Evolutionary conservation across 148 eudicot genomes (phyloP).

Genomic region (Fagopyrum tataricum): DNA sequence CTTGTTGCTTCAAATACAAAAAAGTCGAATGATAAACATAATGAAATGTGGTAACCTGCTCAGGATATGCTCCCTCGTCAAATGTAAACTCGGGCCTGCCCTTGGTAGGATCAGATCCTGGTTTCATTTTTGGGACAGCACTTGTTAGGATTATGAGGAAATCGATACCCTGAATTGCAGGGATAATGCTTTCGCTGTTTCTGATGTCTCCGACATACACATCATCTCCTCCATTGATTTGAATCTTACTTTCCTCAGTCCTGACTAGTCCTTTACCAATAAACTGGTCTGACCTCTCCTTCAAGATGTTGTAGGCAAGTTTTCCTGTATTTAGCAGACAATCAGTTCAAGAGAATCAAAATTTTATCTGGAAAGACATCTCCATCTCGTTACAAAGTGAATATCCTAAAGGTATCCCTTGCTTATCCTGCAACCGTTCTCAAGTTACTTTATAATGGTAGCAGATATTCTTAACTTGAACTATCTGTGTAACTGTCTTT

Average conservation of each 20-base stretch:
- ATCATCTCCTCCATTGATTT: slow-evolving; percentile 88
- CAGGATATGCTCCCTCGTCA: slow-evolving; percentile 80
- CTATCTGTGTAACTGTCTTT: not conserved
- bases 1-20: not conserved
- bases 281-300: slow-evolving; percentile 67
- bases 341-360: not conserved
- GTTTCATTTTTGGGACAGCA: slow-evolving; percentile 90
- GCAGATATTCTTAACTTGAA: not conserved
- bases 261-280: slow-evolving; percentile 77
- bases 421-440: not conserved
- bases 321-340: slow-evolving; percentile 36
- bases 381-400: not conserved
- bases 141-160: slow-evolving; percentile 87
- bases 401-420: not conserved
- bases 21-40: not conserved
- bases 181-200: slow-evolving; percentile 45
- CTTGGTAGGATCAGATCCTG: slow-evolving; percentile 77
- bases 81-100: slow-evolving; percentile 79
- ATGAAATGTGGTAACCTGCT: slow-evolving; percentile 44
- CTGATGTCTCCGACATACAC: slow-evolving; percentile 83
- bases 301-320: slow-evolving; percentile 79
- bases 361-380: not conserved
- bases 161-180: slow-evolving; percentile 77
- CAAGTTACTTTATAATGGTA: not conserved
- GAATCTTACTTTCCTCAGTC: slow-evolving; percentile 72